Percentiles rank a stretch among this genome's conserved stretches.
Conservation (phyloP, 257 asterid genomes). For the Primulina tabacum region DNA sequence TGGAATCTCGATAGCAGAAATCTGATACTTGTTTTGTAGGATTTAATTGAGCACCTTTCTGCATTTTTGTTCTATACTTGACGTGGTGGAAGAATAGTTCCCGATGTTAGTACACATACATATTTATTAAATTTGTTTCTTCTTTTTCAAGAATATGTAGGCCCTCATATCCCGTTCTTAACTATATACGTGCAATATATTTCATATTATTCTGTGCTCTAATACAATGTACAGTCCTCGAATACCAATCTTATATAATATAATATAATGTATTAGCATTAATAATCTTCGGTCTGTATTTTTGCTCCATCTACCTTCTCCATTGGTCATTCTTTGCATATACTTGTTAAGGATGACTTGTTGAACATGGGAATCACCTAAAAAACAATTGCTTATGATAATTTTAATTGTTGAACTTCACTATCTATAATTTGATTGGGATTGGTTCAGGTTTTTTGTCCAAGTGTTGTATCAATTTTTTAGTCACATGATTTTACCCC, state of each 20-base stretch:
- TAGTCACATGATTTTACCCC: not conserved
- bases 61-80: not conserved
- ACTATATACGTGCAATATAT: too few relatives aligned
- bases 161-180: too few relatives aligned
- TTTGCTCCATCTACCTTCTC: not conserved
- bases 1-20: not conserved
- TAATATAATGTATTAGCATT: not conserved
- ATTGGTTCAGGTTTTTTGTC: not conserved
- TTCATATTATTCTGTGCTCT: not conserved
- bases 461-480: not conserved
- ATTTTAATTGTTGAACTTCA: not conserved
- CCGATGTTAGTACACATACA: not conserved
- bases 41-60: not conserved
- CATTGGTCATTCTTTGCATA: not conserved
- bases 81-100: not conserved
- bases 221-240: not conserved
- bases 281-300: too few relatives aligned
- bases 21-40: not conserved
- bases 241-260: too few relatives aligned
- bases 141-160: not conserved
- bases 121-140: too few relatives aligned
- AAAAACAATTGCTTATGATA: not conserved
- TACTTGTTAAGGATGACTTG: not conserved
- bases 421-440: not conserved
- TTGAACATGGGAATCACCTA: not conserved